Percentiles rank a stretch among this genome's conserved stretches.
phyloP scores from a whole-genome alignment of 1,139 yeast species.

The Chernovozyma sophiae-reginae region DNA sequence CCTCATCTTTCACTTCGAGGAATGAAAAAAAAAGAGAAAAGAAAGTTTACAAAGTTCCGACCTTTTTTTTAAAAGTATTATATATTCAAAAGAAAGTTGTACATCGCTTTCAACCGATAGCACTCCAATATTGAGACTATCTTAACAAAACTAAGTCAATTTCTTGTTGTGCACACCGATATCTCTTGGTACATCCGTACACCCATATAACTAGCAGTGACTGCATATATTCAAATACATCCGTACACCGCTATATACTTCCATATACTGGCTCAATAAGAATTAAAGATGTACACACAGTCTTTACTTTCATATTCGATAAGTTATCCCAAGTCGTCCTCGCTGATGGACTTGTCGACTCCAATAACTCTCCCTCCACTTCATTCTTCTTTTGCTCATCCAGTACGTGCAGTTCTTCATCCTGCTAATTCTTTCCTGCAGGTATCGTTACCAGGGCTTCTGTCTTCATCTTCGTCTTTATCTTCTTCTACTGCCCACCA shows the following conservation, averaged over 20 bases:
- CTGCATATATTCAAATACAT: not conserved
- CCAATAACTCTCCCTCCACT: constrained; percentile 5
- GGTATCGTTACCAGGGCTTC: not conserved
- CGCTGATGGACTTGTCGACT: not conserved
- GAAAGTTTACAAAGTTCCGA: too few species aligned
- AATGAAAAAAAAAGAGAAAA: too few species aligned
- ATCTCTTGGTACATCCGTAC: too few species aligned
- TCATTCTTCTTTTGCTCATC: constrained; percentile 2
- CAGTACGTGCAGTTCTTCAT: constrained; percentile 3
- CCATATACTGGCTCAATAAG: too few species aligned
- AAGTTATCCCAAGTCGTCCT: constrained; percentile 1
- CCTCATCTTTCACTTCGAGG: not conserved
- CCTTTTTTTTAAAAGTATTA: too few species aligned
- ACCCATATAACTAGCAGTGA: not conserved
- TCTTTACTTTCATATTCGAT: constrained; percentile 7
- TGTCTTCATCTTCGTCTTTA: not conserved
- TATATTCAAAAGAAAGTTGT: too few species aligned
- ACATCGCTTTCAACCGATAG: too few species aligned
- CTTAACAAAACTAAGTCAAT: too few species aligned
- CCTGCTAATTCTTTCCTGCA: constrained; percentile 1
- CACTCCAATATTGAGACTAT: too few species aligned
- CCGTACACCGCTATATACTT: too few species aligned
- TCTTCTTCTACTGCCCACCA: not conserved
- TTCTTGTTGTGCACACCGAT: too few species aligned
- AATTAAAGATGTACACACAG: constrained; percentile 5